These are phyloP conservation scores for Solanum megistacrolobum DNA, from an alignment of 257 asterid species.

Conservation along the genomic window DNA sequence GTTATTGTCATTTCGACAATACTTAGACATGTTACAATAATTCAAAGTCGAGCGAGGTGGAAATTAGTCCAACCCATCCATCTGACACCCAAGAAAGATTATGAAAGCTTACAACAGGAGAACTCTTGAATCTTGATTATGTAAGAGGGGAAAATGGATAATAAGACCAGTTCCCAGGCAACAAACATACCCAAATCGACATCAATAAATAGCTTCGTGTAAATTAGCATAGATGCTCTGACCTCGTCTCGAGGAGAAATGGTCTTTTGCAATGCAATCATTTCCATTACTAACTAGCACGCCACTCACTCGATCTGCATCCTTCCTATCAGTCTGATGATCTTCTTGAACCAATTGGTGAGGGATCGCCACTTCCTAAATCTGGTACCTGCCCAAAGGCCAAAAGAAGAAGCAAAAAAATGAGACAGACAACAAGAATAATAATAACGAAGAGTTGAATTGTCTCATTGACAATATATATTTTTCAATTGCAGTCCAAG, in stretches of 20 bases:
- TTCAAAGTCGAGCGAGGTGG: background rate
- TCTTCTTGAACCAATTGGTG: background rate
- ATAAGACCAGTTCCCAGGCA: background rate
- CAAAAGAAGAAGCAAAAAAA: background rate
- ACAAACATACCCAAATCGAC: background rate
- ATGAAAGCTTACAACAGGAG: background rate
- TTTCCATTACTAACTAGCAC: background rate
- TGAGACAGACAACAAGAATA: background rate
- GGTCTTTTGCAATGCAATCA: too few species aligned
- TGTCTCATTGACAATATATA: background rate
- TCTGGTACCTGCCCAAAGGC: background rate
- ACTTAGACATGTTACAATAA: background rate
- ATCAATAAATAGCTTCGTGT: background rate
- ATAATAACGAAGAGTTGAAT: background rate
- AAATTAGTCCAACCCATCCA: background rate
- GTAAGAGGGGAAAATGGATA: background rate
- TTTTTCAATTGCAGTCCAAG: background rate
- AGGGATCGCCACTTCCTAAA: background rate
- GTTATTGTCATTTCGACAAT: background rate
- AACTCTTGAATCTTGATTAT: background rate
- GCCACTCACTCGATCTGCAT: background rate
- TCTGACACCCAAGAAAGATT: background rate
- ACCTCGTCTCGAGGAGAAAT: background rate
- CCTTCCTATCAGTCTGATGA: background rate
- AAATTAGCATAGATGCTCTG: background rate